These are phyloP conservation scores for Medicago truncatula DNA, from an alignment of 306 rosid genomes.

Conservation along the genomic window DNA sequence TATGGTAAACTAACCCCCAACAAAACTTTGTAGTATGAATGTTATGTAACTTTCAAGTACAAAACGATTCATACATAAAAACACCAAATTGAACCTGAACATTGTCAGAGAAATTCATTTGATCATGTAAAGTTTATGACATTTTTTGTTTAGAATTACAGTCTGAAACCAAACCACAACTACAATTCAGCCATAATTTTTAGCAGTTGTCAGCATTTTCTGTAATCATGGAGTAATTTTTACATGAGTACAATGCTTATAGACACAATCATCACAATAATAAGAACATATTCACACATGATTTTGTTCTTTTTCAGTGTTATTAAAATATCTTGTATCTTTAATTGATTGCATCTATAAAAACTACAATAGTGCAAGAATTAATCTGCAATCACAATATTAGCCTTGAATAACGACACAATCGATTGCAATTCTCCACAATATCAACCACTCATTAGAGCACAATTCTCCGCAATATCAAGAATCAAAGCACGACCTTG, in stretches of 20 bases:
- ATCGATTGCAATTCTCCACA: not conserved
- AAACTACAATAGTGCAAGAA: too few relatives aligned
- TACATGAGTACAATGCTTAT: too few relatives aligned
- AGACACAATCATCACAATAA: too few relatives aligned
- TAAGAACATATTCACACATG: too few relatives aligned
- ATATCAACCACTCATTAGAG: not conserved
- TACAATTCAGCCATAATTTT: not conserved
- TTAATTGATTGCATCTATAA: too few relatives aligned
- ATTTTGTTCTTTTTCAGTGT: too few relatives aligned
- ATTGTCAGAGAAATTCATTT: conserved; percentile 1
- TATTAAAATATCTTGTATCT: too few relatives aligned
- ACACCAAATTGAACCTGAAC: not conserved
- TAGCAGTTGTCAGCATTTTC: too few relatives aligned
- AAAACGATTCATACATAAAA: not conserved
- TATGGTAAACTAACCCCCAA: not conserved
- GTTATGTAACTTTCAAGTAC: not conserved
- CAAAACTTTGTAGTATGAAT: not conserved
- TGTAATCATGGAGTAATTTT: too few relatives aligned
- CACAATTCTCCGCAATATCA: not conserved
- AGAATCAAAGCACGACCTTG: not conserved
- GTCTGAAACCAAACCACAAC: not conserved
- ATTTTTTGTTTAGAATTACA: not conserved
- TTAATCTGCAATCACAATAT: not conserved
- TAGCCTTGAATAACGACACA: too few relatives aligned
- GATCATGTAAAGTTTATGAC: not conserved